Evolutionary conservation across 768 basidiomycete species (phyloP), one percentile per base, ranked within the genome.

Genomic region (Russula emetica): DNA sequence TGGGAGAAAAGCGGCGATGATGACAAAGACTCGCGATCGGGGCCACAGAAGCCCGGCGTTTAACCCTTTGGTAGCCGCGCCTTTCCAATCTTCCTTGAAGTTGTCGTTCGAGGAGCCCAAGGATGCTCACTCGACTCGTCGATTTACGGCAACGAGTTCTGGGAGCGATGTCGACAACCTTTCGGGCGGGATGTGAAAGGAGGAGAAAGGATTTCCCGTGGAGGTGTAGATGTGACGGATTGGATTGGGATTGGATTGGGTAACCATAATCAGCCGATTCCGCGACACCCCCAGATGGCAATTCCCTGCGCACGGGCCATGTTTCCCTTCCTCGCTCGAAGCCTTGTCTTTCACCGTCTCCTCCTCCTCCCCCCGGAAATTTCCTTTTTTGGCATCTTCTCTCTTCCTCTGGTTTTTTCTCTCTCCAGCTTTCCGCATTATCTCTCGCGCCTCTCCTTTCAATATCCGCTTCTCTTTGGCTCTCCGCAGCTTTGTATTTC

Each of bases 301-400:
- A 62, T 55, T 54, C 54, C 64, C 61, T 66, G 67, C 67, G 67
- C 67, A 66, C 58, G 67, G 67, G 57, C 67, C 67, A 67, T 45
- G 49, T 60, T 32, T 65, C 14, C 52, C 9, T 20, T 18, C 28
- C 22, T 20, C 16, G 24, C n/a, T 26, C 38, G 58, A 24, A 26
- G 32, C 63, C 67, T 62, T 45, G 54, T 56, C 67, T 61, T 62
- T 62, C 69, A 66, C 68, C 14, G 11, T 57, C 50, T 26, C 42
- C 61, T 44, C 55, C 55, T 52, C 56, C 51, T 36, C 22, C 71
- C 71, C 71, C 71, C 72, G 60, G 70, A 67, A 70, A 62, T 67
- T 71, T 69, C 72, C 73, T 71, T 64, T 64, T 72, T 68, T 69
- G 74, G 70, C 62, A 73, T 70, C 69, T 69, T 70, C 69, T 69